Percentiles rank a stretch among this genome's conserved stretches.
Evolutionary conservation across 73 alveolate genomes (phyloP).

Genomic region (Paramecium biaurelia): DNA sequence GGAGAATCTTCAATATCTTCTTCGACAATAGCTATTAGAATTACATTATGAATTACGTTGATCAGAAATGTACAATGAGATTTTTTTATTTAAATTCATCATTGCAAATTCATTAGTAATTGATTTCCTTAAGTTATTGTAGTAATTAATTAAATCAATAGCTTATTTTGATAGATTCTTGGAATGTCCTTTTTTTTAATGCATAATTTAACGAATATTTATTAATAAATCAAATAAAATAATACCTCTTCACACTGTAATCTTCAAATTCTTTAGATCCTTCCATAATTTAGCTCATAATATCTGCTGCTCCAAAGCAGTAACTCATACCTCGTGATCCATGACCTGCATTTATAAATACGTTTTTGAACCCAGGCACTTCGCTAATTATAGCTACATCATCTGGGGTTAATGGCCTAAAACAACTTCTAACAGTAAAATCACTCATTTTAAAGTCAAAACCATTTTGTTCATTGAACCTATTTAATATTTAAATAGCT

Average conservation of each 20-base stretch:
- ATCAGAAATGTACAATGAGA: not conserved
- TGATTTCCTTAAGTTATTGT: not conserved
- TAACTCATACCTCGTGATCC: slow-evolving; percentile 50
- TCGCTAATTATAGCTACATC: slow-evolving; percentile 24
- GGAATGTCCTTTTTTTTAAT: not conserved
- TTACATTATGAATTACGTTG: not conserved
- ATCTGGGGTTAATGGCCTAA: slow-evolving; percentile 33
- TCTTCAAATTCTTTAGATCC: not conserved
- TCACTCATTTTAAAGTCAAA: not conserved
- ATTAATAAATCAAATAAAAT: slow-evolving; percentile 28
- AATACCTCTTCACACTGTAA: slow-evolving; percentile 7
- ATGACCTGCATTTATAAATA: slow-evolving; percentile 7
- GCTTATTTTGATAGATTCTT: not conserved
- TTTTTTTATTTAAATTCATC: not conserved
- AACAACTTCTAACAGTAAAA: slow-evolving; percentile 2
- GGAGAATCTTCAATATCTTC: slow-evolving; percentile 6
- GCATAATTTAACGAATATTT: slow-evolving; percentile 7
- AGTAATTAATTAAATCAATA: not conserved
- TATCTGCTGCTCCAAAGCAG: slow-evolving; percentile 27
- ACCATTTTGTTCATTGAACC: not conserved
- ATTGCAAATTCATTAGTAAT: not conserved
- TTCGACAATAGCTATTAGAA: not conserved
- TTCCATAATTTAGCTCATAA: not conserved
- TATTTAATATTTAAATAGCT: not conserved
- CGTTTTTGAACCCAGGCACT: not conserved